Conservation (phyloP, 2,329 filamentous ascomycete species). For the Mollisiaceae sp. region DNA sequence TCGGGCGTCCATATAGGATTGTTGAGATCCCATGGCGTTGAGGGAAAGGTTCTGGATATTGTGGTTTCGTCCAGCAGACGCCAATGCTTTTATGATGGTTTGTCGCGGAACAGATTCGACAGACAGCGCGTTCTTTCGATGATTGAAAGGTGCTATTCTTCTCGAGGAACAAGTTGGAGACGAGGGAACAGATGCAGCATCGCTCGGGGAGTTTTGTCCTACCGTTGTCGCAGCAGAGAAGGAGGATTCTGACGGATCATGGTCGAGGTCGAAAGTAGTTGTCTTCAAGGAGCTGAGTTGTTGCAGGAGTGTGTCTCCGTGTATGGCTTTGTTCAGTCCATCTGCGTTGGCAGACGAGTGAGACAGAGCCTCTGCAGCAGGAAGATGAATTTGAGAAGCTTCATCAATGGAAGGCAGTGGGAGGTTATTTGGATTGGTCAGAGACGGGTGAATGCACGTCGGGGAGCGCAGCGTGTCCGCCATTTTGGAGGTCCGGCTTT, state of each 20-base stretch:
- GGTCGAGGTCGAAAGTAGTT: conserved; percentile 36
- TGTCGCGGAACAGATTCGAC: conserved; percentile 66
- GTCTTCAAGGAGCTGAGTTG: conserved; percentile 50
- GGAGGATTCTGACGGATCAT: conserved; percentile 38
- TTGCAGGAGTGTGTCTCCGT: conserved; percentile 48
- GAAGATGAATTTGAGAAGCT: conserved; percentile 25
- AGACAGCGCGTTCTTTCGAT: conserved; percentile 43
- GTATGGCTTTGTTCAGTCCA: conserved; percentile 39
- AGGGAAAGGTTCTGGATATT: conserved; percentile 56
- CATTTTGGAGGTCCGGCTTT: conserved; percentile 38
- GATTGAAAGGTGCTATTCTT: conserved; percentile 30
- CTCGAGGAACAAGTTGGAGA: conserved; percentile 36
- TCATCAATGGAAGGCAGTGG: conserved; percentile 38
- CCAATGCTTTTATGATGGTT: conserved; percentile 82
- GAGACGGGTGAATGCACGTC: conserved; percentile 56
- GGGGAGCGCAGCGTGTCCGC: conserved; percentile 50
- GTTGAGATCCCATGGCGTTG: conserved; percentile 61
- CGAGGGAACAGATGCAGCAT: conserved; percentile 36
- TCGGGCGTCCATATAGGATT: conserved; percentile 37
- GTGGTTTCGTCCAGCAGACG: conserved; percentile 66
- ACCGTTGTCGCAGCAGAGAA: conserved; percentile 40
- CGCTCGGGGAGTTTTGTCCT: conserved; percentile 36
- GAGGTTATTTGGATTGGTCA: conserved; percentile 46
- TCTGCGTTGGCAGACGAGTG: conserved; percentile 34
- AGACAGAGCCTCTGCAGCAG: conserved; percentile 24